These are phyloP conservation scores for Leucogyrophana mollusca DNA, from an alignment of 768 basidiomycete species.

Conservation along the genomic window DNA sequence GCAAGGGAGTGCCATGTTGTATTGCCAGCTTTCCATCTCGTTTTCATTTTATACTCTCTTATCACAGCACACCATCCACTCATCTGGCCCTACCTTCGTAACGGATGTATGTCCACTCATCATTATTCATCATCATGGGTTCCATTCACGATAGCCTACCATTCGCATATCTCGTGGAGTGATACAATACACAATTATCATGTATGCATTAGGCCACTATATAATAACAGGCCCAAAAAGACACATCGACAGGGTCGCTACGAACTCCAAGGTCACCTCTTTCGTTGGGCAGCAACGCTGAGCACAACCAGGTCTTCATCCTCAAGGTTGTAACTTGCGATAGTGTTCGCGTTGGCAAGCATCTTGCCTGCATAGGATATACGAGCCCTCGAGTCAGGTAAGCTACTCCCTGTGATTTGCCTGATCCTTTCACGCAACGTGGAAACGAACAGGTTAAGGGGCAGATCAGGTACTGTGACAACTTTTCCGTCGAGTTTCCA, in stretches of 20 bases:
- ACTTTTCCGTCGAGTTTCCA: conserved; percentile 88
- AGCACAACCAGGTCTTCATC: conserved; percentile 85
- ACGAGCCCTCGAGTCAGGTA: conserved; percentile 78
- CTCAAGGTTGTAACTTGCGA: conserved; percentile 87
- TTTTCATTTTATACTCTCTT: too few relatives aligned
- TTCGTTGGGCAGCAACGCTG: conserved; percentile 74
- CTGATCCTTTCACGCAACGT: conserved; percentile 89
- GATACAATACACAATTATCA: conserved; percentile 8
- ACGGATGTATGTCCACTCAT: too few relatives aligned
- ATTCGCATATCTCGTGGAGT: background rate
- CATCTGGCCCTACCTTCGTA: too few relatives aligned
- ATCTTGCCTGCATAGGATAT: conserved; percentile 81
- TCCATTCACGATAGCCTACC: background rate
- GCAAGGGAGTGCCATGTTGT: too few relatives aligned
- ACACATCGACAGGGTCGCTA: too few relatives aligned
- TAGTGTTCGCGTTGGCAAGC: conserved; percentile 81
- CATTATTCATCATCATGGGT: too few relatives aligned
- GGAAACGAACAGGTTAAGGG: conserved; percentile 81
- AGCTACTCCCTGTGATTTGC: conserved; percentile 71
- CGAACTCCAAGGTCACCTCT: conserved; percentile 44
- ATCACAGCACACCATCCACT: too few relatives aligned
- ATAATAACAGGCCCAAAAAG: too few relatives aligned
- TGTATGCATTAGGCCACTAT: background rate
- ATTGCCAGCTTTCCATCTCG: too few relatives aligned
- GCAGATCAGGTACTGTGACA: conserved; percentile 78